Percentiles rank a stretch among this genome's conserved stretches.
Conservation (phyloP, 129 eudicot genomes). For the Pulicaria dysenterica region DNA sequence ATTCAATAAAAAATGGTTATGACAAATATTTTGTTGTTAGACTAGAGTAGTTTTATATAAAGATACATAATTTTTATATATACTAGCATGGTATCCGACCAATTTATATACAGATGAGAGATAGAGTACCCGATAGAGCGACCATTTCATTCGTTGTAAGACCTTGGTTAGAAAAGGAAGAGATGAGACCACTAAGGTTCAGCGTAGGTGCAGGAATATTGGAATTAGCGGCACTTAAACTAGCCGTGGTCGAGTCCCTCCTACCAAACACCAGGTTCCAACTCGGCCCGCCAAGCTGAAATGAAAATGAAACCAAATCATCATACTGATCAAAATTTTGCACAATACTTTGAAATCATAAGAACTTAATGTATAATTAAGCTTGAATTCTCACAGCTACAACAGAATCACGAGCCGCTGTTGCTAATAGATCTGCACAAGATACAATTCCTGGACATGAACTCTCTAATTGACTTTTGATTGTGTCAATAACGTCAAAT, state of each 20-base stretch:
- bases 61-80: too few relatives aligned
- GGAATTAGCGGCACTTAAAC: conserved; percentile 45
- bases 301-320: conserved; percentile 25
- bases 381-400: conserved; percentile 44
- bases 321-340: not conserved
- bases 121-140: conserved; percentile 52
- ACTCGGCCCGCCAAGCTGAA: conserved; percentile 64
- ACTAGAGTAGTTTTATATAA: too few relatives aligned
- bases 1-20: too few relatives aligned
- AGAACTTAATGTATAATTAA: not conserved
- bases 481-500: conserved; percentile 52
- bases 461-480: conserved; percentile 44
- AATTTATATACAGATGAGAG: too few relatives aligned
- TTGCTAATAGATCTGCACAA: conserved; percentile 51
- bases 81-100: too few relatives aligned
- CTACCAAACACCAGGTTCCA: conserved; percentile 58
- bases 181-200: conserved; percentile 47
- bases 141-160: conserved; percentile 58
- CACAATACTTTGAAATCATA: not conserved
- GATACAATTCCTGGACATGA: conserved; percentile 50
- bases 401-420: conserved; percentile 51
- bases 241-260: conserved; percentile 63
- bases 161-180: conserved; percentile 51
- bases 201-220: conserved; percentile 45
- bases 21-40: too few relatives aligned